Conservation (phyloP, 176 grass and related monocot species). For the Avena atlantica region DNA sequence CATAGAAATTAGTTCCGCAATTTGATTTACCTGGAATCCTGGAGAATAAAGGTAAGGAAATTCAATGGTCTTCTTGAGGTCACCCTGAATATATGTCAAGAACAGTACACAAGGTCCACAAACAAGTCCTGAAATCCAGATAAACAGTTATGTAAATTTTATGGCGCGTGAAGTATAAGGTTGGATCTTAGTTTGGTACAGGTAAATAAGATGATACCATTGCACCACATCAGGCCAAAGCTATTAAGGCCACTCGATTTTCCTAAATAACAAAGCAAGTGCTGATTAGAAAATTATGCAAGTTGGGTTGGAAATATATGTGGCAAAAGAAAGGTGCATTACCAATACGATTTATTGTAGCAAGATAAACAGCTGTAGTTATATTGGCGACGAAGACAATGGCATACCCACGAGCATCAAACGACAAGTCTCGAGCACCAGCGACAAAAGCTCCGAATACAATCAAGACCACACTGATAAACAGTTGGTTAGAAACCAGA, state of each 20-base stretch:
- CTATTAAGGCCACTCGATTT: slow-evolving; percentile 95
- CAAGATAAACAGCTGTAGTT: slow-evolving; percentile 97
- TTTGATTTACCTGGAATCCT: slow-evolving; percentile 77
- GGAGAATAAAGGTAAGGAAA: slow-evolving; percentile 85
- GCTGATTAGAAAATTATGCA: slow-evolving; percentile 30
- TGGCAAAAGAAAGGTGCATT: slow-evolving; percentile 38
- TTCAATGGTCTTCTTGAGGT: slow-evolving; percentile 73
- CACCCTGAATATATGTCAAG: slow-evolving; percentile 85
- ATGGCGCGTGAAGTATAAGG: slow-evolving; percentile 3
- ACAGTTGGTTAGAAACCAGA: slow-evolving; percentile 53
- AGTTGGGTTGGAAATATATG: not conserved
- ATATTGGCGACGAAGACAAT: slow-evolving; percentile 95
- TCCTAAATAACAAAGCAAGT: slow-evolving; percentile 56
- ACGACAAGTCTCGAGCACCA: slow-evolving; percentile 92
- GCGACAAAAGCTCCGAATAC: slow-evolving; percentile 94
- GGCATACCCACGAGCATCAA: slow-evolving; percentile 85
- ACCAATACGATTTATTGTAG: slow-evolving; percentile 97
- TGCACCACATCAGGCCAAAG: slow-evolving; percentile 99
- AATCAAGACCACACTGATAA: slow-evolving; percentile 96
- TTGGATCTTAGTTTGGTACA: slow-evolving; percentile 31
- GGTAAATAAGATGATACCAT: slow-evolving; percentile 64
- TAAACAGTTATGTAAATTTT: slow-evolving; percentile 28
- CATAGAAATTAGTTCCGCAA: not conserved
- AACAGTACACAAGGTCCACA: slow-evolving; percentile 92
- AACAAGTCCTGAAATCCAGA: slow-evolving; percentile 77